These are phyloP conservation scores for Talaromyces marneffei DNA, from an alignment of 2,329 filamentous ascomycete genomes.

Conservation along the genomic window DNA sequence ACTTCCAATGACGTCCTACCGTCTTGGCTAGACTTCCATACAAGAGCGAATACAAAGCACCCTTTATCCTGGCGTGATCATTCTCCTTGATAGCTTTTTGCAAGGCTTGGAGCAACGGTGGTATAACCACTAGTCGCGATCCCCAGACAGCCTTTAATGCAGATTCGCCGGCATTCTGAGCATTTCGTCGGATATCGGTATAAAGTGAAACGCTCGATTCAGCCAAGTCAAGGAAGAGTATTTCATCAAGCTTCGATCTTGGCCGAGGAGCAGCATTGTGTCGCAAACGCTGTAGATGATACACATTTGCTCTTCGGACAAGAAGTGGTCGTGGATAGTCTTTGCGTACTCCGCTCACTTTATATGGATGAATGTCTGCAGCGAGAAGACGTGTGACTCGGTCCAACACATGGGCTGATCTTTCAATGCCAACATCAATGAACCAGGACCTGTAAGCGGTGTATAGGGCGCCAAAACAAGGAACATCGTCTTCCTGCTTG, in stretches of 20 bases:
- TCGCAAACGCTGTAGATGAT: slow-evolving; percentile 87
- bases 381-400: slow-evolving; percentile 77
- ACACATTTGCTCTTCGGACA: slow-evolving; percentile 86
- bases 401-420: slow-evolving; percentile 88
- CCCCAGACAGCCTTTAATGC: slow-evolving; percentile 88
- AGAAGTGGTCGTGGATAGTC: slow-evolving; percentile 88
- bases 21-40: slow-evolving; percentile 87
- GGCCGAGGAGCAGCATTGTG: slow-evolving; percentile 86
- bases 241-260: slow-evolving; percentile 84
- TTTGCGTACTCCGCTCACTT: slow-evolving; percentile 86
- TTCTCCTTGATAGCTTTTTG: slow-evolving; percentile 70
- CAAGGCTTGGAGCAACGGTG: slow-evolving; percentile 73
- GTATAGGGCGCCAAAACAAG: slow-evolving; percentile 89
- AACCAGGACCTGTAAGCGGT: slow-evolving; percentile 94
- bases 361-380: slow-evolving; percentile 85
- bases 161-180: slow-evolving; percentile 86
- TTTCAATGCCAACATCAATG: slow-evolving; percentile 92
- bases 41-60: slow-evolving; percentile 82
- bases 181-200: slow-evolving; percentile 89
- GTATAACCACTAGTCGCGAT: slow-evolving; percentile 80
- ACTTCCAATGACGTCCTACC: slow-evolving; percentile 86
- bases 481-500: slow-evolving; percentile 90
- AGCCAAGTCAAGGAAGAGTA: slow-evolving; percentile 76
- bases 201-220: slow-evolving; percentile 87
- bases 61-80: slow-evolving; percentile 90